These are phyloP conservation scores for Penicillium sp. DNA, from an alignment of 2,329 filamentous ascomycete genomes.

Conservation along the genomic window DNA sequence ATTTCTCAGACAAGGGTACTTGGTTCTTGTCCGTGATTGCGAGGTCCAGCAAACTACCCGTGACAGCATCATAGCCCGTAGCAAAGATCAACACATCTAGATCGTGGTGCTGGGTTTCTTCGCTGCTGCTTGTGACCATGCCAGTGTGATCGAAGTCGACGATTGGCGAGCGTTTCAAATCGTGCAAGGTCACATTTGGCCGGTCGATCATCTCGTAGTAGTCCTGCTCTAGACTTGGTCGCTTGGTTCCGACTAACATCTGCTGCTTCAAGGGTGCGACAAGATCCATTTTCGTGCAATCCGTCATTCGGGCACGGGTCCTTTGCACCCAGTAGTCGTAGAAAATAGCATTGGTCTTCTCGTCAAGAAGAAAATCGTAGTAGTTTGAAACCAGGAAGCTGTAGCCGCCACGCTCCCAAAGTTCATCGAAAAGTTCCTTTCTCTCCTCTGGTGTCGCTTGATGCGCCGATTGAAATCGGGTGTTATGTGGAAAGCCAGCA, in stretches of 20 bases:
- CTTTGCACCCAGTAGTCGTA: slow-evolving; percentile 58
- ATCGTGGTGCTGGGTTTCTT: slow-evolving; percentile 26
- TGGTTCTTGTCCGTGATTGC: slow-evolving; percentile 24
- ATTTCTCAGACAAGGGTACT: slow-evolving; percentile 12
- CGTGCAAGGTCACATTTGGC: slow-evolving; percentile 38
- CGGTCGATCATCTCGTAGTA: slow-evolving; percentile 38
- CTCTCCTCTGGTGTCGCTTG: slow-evolving; percentile 54
- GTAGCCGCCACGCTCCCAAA: slow-evolving; percentile 56
- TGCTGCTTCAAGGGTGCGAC: slow-evolving; percentile 26
- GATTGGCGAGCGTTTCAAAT: slow-evolving; percentile 47
- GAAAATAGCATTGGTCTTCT: slow-evolving; percentile 51
- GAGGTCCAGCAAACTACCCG: slow-evolving; percentile 36
- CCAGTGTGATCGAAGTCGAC: slow-evolving; percentile 38
- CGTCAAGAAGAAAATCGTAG: slow-evolving; percentile 34
- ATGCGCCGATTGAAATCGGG: slow-evolving; percentile 42
- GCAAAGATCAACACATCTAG: slow-evolving; percentile 40
- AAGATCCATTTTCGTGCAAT: slow-evolving; percentile 12
- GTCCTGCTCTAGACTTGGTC: slow-evolving; percentile 21
- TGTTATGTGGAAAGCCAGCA: slow-evolving; percentile 50
- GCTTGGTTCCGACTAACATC: slow-evolving; percentile 27
- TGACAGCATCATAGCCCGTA: slow-evolving; percentile 41
- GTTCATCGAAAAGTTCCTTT: slow-evolving; percentile 49
- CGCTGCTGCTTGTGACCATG: slow-evolving; percentile 38
- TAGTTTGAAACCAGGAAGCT: slow-evolving; percentile 54
- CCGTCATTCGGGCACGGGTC: slow-evolving; percentile 33